phyloP scores from a whole-genome alignment of 129 eudicot species.

The Glebionis coronaria region DNA sequence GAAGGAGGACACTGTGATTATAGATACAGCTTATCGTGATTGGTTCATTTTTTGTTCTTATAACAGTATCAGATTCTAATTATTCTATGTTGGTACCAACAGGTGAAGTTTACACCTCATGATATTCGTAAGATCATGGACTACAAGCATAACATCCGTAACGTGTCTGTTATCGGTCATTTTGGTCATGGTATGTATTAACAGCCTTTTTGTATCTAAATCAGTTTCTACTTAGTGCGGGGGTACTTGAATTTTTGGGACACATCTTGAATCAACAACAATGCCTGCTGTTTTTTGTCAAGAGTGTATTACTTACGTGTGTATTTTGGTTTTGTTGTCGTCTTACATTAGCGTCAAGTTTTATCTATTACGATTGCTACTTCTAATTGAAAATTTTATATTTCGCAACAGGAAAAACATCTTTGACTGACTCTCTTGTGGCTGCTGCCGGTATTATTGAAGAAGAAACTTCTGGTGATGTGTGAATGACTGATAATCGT shows the following conservation, averaged over 20 bases:
- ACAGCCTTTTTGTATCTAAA: background rate
- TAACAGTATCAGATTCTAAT: too few species aligned
- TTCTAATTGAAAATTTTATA: background rate
- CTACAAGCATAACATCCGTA: constrained; percentile 47
- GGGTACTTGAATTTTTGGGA: too few species aligned
- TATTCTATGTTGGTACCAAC: background rate
- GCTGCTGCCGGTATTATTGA: constrained; percentile 89
- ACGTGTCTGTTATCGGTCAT: constrained; percentile 57
- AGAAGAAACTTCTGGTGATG: constrained; percentile 74
- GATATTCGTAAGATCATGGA: constrained; percentile 54
- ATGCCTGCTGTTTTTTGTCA: too few species aligned
- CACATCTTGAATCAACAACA: too few species aligned
- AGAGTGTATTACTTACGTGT: too few species aligned
- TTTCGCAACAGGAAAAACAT: constrained; percentile 55
- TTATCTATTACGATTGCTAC: too few species aligned
- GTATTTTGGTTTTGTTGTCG: too few species aligned
- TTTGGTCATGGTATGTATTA: constrained; percentile 41
- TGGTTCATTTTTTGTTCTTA: too few species aligned
- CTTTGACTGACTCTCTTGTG: constrained; percentile 71
- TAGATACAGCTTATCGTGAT: too few species aligned
- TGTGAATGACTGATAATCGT: constrained; percentile 77
- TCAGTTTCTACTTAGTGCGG: background rate
- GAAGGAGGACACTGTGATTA: too few species aligned
- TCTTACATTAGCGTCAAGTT: too few species aligned
- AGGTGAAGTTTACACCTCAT: constrained; percentile 46